These are phyloP conservation scores for Agroathelia rolfsii DNA, from an alignment of 1,284 basidiomycete species.

Conservation along the genomic window DNA sequence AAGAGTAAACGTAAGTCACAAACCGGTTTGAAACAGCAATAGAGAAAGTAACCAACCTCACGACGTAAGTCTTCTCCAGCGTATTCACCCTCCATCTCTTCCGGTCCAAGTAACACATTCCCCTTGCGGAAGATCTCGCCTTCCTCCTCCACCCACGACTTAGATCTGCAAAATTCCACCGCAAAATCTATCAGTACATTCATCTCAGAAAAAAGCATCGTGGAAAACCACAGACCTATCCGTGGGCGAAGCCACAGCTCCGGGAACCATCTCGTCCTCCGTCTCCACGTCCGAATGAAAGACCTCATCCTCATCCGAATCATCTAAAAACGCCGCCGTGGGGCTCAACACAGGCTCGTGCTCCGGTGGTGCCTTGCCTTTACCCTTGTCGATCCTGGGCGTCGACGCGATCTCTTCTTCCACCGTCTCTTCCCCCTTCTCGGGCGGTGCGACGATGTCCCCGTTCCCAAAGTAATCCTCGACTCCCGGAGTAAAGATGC, in stretches of 20 bases:
- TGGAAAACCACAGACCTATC: slow-evolving; percentile 36
- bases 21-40: background rate
- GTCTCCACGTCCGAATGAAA: slow-evolving; percentile 21
- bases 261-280: slow-evolving; percentile 23
- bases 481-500: no score
- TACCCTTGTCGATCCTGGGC: slow-evolving; percentile 66
- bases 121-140: slow-evolving; percentile 92
- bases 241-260: slow-evolving; percentile 36
- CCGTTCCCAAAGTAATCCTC: slow-evolving; percentile 10
- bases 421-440: slow-evolving; percentile 18
- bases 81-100: slow-evolving; percentile 79
- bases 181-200: slow-evolving; percentile 5
- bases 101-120: slow-evolving; percentile 64
- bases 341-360: slow-evolving; percentile 63
- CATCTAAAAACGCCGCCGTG: slow-evolving; percentile 52
- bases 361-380: slow-evolving; percentile 56
- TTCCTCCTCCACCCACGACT: slow-evolving; percentile 78
- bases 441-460: no score
- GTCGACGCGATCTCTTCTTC: slow-evolving; percentile 39
- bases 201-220: slow-evolving; percentile 1
- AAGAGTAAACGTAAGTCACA: slow-evolving; percentile 2
- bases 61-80: slow-evolving; percentile 76
- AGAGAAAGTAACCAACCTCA: slow-evolving; percentile 52
- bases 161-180: slow-evolving; percentile 34
- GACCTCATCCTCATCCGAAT: slow-evolving; percentile 52